Evolutionary conservation across 140 eudicot genomes (phyloP), one percentile per base, ranked within the genome.

Genomic region (Flaveria floridana): DNA sequence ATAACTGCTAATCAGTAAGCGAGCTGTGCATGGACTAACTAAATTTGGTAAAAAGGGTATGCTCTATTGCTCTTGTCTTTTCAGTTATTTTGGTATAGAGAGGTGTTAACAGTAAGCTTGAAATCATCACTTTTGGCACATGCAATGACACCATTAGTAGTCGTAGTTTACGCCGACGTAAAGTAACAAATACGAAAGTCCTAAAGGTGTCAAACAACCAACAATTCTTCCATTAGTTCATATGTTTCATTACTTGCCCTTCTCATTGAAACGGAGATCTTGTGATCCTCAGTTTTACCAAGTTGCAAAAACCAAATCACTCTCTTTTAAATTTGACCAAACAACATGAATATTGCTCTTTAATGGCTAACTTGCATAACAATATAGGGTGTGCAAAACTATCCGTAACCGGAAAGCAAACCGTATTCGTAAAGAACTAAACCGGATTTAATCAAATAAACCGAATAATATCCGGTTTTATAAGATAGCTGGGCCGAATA

Each of bases 281-380:
- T 44, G 13, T 44, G 13, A 44, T 12, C 15, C 50, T 44, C 15
- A 11, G 13, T 44, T 44, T 10, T 44, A 8, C 15, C 50, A 44
- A 44, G 50, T 10, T 10, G 13, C 13, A 44, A 11, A 44, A 44
- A 44, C 50, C 50, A 44, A 1, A 8, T 10, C 14, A 8, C 0
- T 44, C 14, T 44, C 50, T 44, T 44, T 44, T 47, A 7, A 3
- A 64, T 30, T 64, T 12, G 6, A 39, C 71, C 30, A 53, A 25
- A 73, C 26, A 63, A 74, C 37, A 23, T 23, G 10, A n/a, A 19
- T 63, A 74, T 46, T 62, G 51, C 25, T 64, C 21, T 74, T 71
- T 3, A 28, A 51, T 71, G 48, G 64, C 61, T 48, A 50, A 23
- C n/a, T 19, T 34, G 44, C 11, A 34, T 34, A 34, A 34, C 6